These are phyloP conservation scores for Schizochytrium sp. DNA, from an alignment of 108 stramenopile species.

Conservation along the genomic window DNA sequence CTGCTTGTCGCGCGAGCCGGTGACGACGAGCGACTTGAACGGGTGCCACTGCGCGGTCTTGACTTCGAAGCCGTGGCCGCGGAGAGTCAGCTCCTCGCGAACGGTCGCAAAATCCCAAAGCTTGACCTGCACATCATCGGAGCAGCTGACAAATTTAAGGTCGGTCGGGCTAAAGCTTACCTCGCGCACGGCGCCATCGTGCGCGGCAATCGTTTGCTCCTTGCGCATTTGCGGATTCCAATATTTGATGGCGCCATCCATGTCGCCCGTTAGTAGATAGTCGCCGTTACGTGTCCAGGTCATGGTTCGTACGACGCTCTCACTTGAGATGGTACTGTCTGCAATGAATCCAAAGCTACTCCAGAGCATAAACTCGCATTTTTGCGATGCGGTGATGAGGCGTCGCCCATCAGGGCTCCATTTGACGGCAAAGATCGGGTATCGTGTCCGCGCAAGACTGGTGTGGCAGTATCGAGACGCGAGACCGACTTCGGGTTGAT, in stretches of 20 bases:
- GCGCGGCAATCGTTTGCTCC: conserved; percentile 68
- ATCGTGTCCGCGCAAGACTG: neutral
- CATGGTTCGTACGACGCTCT: conserved; percentile 73
- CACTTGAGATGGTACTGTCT: conserved; percentile 75
- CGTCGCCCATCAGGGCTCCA: conserved; percentile 27
- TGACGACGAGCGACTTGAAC: conserved; percentile 69
- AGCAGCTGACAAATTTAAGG: conserved; percentile 83
- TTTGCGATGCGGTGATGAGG: neutral
- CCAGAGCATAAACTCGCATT: conserved; percentile 56
- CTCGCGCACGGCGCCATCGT: conserved; percentile 76
- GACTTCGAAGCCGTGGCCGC: conserved; percentile 94
- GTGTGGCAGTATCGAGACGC: conserved; percentile 5
- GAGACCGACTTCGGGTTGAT: neutral
- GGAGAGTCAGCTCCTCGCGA: conserved; percentile 64
- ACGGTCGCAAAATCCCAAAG: conserved; percentile 81
- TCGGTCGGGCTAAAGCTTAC: conserved; percentile 82
- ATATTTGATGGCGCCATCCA: conserved; percentile 71
- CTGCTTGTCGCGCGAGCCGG: conserved; percentile 78
- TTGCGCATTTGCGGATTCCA: conserved; percentile 82
- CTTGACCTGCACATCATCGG: conserved; percentile 83
- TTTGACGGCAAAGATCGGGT: conserved; percentile 6
- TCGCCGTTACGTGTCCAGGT: conserved; percentile 79
- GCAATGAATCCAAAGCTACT: conserved; percentile 76
- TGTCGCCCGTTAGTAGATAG: conserved; percentile 74
- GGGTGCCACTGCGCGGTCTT: conserved; percentile 86